Evolutionary conservation across 2,329 filamentous ascomycete species (phyloP).

Genomic region (Pseudopyricularia javanii): DNA sequence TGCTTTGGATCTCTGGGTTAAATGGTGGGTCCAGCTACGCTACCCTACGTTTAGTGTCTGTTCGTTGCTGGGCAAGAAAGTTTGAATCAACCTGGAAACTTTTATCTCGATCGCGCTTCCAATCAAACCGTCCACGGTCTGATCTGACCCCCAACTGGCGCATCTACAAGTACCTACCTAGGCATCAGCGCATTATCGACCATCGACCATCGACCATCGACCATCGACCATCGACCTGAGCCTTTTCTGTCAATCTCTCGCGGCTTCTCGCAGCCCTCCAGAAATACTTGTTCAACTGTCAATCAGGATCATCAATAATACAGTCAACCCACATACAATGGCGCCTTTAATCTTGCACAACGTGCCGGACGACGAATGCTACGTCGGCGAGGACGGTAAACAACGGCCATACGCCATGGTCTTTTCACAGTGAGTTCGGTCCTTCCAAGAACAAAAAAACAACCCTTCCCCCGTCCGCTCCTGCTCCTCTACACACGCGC

Average conservation of each 20-base stretch:
- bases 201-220: neutral
- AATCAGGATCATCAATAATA: neutral
- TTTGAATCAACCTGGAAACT: neutral
- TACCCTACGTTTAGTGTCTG: no score
- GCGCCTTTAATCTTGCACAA: slow-evolving; percentile 56
- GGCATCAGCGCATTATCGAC: neutral
- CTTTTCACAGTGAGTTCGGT: slow-evolving; percentile 42
- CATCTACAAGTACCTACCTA: neutral
- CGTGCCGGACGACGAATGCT: slow-evolving; percentile 56
- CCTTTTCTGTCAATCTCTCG: neutral
- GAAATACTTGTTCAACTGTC: neutral
- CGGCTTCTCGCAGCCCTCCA: neutral
- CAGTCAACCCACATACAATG: slow-evolving; percentile 23
- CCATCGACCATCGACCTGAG: neutral
- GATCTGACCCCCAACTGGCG: neutral
- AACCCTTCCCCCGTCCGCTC: neutral
- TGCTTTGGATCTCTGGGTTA: no score
- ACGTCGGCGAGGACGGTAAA: slow-evolving; percentile 52
- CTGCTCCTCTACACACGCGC: slow-evolving; percentile 1
- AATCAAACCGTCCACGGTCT: neutral
- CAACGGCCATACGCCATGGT: slow-evolving; percentile 56
- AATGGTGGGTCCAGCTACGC: no score
- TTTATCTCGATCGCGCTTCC: neutral
- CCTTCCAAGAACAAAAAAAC: neutral
- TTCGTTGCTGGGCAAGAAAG: neutral